These are phyloP conservation scores for Chionographis japonica DNA, from an alignment of 106 monocot genomes.

Conservation along the genomic window DNA sequence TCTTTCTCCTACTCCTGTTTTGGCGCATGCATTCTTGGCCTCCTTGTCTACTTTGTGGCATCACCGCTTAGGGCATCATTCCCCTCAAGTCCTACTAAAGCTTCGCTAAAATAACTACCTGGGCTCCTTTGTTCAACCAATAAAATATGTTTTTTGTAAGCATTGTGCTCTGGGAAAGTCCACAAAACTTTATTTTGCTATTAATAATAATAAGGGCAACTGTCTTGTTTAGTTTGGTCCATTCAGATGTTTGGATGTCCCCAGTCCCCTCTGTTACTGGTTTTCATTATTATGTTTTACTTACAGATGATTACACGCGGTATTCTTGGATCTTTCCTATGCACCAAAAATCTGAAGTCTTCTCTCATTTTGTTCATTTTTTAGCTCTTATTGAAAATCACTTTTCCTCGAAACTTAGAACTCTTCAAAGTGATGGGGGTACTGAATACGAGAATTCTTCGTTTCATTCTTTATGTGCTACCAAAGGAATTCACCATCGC, in stretches of 20 bases:
- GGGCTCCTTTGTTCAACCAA: neutral
- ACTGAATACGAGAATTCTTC: too few relatives aligned
- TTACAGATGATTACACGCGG: neutral
- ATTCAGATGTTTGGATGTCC: constrained; percentile 6
- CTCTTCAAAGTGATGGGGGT: too few relatives aligned
- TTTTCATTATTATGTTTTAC: neutral
- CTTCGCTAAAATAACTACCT: neutral
- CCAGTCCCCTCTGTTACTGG: neutral
- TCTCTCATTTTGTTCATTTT: too few relatives aligned
- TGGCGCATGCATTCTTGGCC: neutral
- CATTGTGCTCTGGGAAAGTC: neutral
- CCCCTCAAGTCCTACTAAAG: neutral
- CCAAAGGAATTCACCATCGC: too few relatives aligned
- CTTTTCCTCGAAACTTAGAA: too few relatives aligned
- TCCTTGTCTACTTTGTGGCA: neutral
- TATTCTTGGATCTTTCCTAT: constrained; percentile 2
- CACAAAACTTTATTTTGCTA: neutral
- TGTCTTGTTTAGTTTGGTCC: neutral
- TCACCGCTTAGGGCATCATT: constrained; percentile 1
- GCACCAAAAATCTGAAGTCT: neutral
- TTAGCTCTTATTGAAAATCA: too few relatives aligned
- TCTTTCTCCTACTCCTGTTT: too few relatives aligned
- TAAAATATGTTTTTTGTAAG: neutral
- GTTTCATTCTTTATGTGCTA: too few relatives aligned
- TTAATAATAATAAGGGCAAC: neutral